Conservation (phyloP, 768 basidiomycete genomes). For the Hygrophorus pudorinus region DNA sequence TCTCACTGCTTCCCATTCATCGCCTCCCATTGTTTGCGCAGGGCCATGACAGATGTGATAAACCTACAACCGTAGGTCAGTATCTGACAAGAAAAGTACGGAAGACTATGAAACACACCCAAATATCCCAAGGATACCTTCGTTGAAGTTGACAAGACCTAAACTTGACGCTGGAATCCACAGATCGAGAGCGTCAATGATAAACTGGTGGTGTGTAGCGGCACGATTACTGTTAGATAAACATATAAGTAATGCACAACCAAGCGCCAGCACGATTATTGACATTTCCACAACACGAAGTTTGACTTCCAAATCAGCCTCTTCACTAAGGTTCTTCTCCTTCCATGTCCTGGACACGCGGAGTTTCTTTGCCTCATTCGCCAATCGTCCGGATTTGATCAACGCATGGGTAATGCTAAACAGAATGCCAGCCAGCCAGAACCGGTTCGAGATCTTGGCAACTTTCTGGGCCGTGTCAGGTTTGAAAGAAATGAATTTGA, state of each 20-base stretch:
- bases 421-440: slow-evolving; percentile 83
- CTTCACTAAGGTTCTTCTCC: slow-evolving; percentile 61
- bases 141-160: slow-evolving; percentile 67
- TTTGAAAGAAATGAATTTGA: slow-evolving; percentile 53
- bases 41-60: slow-evolving; percentile 61
- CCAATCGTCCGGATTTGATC: slow-evolving; percentile 59
- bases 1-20: slow-evolving; percentile 34
- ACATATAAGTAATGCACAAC: slow-evolving; percentile 5
- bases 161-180: slow-evolving; percentile 85
- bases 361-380: slow-evolving; percentile 48
- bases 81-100: slow-evolving; percentile 3
- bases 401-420: slow-evolving; percentile 66
- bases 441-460: slow-evolving; percentile 60
- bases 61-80: slow-evolving; percentile 31
- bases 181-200: slow-evolving; percentile 77
- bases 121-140: slow-evolving; percentile 75
- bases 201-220: slow-evolving; percentile 66
- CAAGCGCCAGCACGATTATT: slow-evolving; percentile 13
- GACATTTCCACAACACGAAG: slow-evolving; percentile 48
- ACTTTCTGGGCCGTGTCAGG: slow-evolving; percentile 54
- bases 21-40: slow-evolving; percentile 54
- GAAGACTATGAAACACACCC: slow-evolving; percentile 42
- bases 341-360: slow-evolving; percentile 33
- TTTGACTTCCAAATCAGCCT: slow-evolving; percentile 56
- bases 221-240: slow-evolving; percentile 41